Base-by-base conservation (phyloP, 805 yeast species). In the Suhomyces vadensis region DNA sequence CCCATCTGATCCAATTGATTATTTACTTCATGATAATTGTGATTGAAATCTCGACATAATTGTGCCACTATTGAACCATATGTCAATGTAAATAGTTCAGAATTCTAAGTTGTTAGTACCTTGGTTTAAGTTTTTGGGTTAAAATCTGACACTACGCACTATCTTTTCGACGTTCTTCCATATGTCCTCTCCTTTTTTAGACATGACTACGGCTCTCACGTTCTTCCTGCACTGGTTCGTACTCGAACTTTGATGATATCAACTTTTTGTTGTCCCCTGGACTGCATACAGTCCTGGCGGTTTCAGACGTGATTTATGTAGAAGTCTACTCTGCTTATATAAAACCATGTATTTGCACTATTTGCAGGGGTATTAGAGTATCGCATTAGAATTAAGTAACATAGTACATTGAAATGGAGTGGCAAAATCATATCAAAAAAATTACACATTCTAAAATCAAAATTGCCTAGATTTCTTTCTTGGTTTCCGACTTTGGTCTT, bases 11-110 rank as follows among this genome's bases (percentile, higher is more conserved):
- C 96, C 39, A 94, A 73, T 59, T 92, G 95, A 41, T 73, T 71
- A 60, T 94, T 94, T 46, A 94, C 96, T 56, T 83, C 83, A 5
- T 58, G 61, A 62, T 88, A 91, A 63, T 91, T 87, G 50, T 80
- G 75, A 43, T 83, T 77, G 63, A 78, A 83, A 58, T 94, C 98
- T 46, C 83, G 80, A 60, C 96, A 90, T 42, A 94, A 69, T 58
- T 92, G 97, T 10, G 95, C 81, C 38, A 94, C 98, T 38, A 94
- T 81, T 2, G 96, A 83, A 7, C 99, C 99, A 57, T 94, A 94
- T 1, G 97, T 92, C 47, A 94, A 70, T n/a, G 96, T 88, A 66
- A 94, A 88, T 41, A 94, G 74, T 65, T 94, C 99, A 2, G 96
- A 84, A 61, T 91, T 94, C 85, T 82, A 19, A 5, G 21, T 4